A percentile compares a stretch with the other conserved stretches of the same genome.
phyloP scores from a whole-genome alignment of 805 yeast genomes.

The Candida xiaguanensis region DNA sequence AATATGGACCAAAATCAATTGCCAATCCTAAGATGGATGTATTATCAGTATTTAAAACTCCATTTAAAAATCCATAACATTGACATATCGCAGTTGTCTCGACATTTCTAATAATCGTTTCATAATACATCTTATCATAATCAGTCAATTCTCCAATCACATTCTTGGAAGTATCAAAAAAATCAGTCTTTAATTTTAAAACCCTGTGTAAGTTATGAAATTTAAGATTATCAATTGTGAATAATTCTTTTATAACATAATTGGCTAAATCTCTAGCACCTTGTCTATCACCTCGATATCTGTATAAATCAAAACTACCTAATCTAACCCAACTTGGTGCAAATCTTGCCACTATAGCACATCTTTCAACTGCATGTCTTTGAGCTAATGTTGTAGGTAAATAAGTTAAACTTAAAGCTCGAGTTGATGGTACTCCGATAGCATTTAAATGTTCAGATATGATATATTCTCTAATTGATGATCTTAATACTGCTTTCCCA shows the following conservation, averaged over 20 bases:
- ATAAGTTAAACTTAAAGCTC: constrained; percentile 71
- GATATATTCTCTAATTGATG: constrained; percentile 83
- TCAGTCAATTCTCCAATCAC: constrained; percentile 42
- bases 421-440: constrained; percentile 80
- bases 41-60: constrained; percentile 92
- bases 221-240: constrained; percentile 32
- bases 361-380: constrained; percentile 66
- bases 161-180: constrained; percentile 14
- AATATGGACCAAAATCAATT: constrained; percentile 93
- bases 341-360: constrained; percentile 82
- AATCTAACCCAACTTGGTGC: constrained; percentile 84
- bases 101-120: constrained; percentile 73
- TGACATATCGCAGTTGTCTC: constrained; percentile 80
- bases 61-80: constrained; percentile 87
- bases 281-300: constrained; percentile 65
- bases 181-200: constrained; percentile 17
- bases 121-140: constrained; percentile 70
- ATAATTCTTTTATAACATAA: constrained; percentile 65
- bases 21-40: constrained; percentile 86
- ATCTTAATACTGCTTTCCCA: constrained; percentile 88
- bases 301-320: constrained; percentile 82
- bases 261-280: constrained; percentile 65
- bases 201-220: constrained; percentile 27
- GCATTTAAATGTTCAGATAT: constrained; percentile 78
- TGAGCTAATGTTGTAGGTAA: constrained; percentile 77